phyloP scores from a whole-genome alignment of 371 early-diverging fungal species.

The Syncephalastrum monosporum region DNA sequence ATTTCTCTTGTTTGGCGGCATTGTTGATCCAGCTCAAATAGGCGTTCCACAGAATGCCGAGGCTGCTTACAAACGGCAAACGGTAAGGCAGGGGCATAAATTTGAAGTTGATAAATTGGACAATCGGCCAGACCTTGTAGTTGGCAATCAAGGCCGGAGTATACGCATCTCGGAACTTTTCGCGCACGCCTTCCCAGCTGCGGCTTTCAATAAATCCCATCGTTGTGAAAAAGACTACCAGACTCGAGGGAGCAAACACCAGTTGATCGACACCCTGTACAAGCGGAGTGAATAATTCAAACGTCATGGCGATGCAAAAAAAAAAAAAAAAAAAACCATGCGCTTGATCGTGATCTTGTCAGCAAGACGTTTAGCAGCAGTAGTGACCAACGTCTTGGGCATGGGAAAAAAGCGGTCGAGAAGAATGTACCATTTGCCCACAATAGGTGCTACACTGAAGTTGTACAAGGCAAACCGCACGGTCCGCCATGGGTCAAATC shows the following conservation, averaged over 20 bases:
- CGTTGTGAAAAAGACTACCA: constrained; percentile 63
- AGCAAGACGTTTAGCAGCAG: constrained; percentile 14
- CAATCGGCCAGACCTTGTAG: constrained; percentile 79
- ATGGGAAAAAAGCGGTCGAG: constrained; percentile 69
- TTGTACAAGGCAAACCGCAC: constrained; percentile 73
- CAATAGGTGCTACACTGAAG: constrained; percentile 70
- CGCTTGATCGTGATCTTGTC: constrained; percentile 39
- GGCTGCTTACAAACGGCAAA: constrained; percentile 71
- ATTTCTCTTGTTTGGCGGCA: constrained; percentile 40
- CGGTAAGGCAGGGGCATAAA: constrained; percentile 73
- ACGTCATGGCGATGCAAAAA: neutral
- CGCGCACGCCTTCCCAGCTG: constrained; percentile 52
- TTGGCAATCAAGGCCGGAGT: constrained; percentile 70
- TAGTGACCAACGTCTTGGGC: constrained; percentile 21
- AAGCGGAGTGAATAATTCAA: neutral
- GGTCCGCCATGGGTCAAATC: constrained; percentile 36
- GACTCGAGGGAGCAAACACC: constrained; percentile 73
- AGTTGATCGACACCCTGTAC: constrained; percentile 59
- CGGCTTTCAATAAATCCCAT: constrained; percentile 70
- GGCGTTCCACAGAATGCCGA: constrained; percentile 81
- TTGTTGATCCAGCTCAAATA: constrained; percentile 74
- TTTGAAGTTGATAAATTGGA: constrained; percentile 78
- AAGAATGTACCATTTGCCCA: constrained; percentile 73
- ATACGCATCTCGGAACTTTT: constrained; percentile 61
- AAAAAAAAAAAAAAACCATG: constrained; percentile 25